Evolutionary conservation across 495 filamentous ascomycete genomes (phyloP).

Genomic region (Clohesyomyces aquaticus): DNA sequence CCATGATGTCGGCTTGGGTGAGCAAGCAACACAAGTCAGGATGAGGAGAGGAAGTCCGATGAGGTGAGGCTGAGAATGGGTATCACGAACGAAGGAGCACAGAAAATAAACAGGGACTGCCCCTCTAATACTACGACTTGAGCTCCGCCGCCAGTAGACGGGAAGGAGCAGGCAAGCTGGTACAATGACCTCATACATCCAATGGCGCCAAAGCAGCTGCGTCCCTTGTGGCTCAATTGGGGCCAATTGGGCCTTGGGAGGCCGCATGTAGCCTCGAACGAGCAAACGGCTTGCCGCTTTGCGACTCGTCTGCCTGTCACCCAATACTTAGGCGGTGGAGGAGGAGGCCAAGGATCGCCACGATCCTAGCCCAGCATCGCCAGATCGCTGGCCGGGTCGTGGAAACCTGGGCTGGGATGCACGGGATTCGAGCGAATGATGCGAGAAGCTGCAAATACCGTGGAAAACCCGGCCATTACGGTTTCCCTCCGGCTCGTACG

Average conservation of each 20-base stretch:
- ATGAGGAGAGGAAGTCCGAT: no score
- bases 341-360: slow-evolving; percentile 9
- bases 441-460: no score
- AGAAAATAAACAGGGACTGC: no score
- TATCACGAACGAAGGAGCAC: no score
- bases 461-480: no score
- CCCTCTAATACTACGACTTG: not conserved
- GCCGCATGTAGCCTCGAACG: not conserved
- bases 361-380: slow-evolving; percentile 16
- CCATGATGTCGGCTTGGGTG: slow-evolving; percentile 32
- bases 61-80: no score
- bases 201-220: slow-evolving; percentile 7
- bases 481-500: no score
- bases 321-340: not conserved
- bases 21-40: slow-evolving; percentile 1
- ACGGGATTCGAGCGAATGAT: not conserved
- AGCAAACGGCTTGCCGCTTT: not conserved
- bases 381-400: slow-evolving; percentile 1
- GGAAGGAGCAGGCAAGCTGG: not conserved
- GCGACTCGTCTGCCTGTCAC: not conserved
- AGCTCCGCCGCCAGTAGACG: not conserved
- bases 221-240: slow-evolving; percentile 12
- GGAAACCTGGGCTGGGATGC: not conserved
- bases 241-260: slow-evolving; percentile 11
- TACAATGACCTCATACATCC: slow-evolving; percentile 32